phyloP scores from a whole-genome alignment of 2,329 filamentous ascomycete genomes.

The Lasiodiplodia gonubiensis region DNA sequence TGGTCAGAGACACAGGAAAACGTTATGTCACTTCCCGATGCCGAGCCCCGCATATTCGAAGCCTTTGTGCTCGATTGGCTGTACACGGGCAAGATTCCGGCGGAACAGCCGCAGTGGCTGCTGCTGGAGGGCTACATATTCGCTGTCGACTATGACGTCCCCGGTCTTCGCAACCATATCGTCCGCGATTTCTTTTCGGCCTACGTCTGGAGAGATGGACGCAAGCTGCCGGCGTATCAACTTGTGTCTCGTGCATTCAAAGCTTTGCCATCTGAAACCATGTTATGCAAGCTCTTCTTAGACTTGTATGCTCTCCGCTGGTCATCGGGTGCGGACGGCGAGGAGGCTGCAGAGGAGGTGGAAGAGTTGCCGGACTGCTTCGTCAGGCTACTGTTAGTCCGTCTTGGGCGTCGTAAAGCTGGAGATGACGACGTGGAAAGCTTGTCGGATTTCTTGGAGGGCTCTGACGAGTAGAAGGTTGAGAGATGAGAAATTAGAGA shows the following conservation, averaged over 20 bases:
- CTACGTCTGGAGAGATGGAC: background rate
- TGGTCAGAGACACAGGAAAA: background rate
- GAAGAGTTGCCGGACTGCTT: background rate
- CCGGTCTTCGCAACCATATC: background rate
- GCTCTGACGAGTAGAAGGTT: background rate
- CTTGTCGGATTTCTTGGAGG: background rate
- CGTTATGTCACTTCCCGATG: background rate
- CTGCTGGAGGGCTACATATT: slow-evolving; percentile 4
- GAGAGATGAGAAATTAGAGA: no score
- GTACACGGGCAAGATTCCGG: background rate
- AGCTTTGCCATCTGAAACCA: background rate
- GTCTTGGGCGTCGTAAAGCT: background rate
- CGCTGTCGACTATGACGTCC: slow-evolving; percentile 16
- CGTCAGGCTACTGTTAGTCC: background rate
- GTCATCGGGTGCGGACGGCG: background rate
- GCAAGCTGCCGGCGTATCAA: background rate
- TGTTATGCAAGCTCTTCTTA: background rate
- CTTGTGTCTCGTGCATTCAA: background rate
- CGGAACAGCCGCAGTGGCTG: background rate
- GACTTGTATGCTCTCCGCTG: background rate
- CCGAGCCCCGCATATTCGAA: background rate
- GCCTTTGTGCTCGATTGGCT: background rate
- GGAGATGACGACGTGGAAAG: background rate
- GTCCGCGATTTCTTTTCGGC: background rate
- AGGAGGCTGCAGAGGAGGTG: background rate